These are phyloP conservation scores for Laburnicola sp. DNA, from an alignment of 2,329 filamentous ascomycete species.

Conservation along the genomic window DNA sequence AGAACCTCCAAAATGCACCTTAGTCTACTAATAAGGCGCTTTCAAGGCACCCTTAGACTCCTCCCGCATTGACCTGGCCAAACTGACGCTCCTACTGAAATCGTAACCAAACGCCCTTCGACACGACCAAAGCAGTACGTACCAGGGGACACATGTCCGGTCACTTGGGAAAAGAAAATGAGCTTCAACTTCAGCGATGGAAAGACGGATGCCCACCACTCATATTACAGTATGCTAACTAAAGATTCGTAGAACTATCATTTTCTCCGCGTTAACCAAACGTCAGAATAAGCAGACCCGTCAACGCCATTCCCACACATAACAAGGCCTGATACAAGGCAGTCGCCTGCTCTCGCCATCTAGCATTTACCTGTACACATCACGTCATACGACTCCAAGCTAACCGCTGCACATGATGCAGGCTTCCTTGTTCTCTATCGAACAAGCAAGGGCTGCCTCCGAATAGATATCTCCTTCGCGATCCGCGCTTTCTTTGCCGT, in stretches of 20 bases:
- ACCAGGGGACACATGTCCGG: too few relatives aligned
- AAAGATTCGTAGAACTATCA: background rate
- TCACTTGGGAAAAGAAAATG: too few relatives aligned
- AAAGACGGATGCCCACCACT: too few relatives aligned
- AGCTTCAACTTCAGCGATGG: too few relatives aligned
- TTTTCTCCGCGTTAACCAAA: conserved; percentile 3
- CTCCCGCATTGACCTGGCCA: too few relatives aligned
- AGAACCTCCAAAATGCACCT: too few relatives aligned
- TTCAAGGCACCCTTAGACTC: too few relatives aligned
- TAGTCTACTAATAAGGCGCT: too few relatives aligned
- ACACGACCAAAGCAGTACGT: too few relatives aligned
- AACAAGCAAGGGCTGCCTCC: conserved; percentile 87
- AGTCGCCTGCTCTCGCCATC: conserved; percentile 18
- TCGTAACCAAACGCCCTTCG: too few relatives aligned
- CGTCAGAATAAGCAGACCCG: background rate
- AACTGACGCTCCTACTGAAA: too few relatives aligned
- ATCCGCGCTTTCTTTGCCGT: conserved; percentile 71
- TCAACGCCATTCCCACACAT: conserved; percentile 11
- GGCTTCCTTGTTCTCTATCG: conserved; percentile 93
- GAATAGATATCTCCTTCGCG: conserved; percentile 94
- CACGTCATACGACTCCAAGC: conserved; percentile 17
- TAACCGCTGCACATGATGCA: conserved; percentile 98
- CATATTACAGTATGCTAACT: background rate
- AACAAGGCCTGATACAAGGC: conserved; percentile 19
- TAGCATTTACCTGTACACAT: conserved; percentile 16